Conservation (phyloP, 75 land plant genomes). For the Pinus tabuliformis region DNA sequence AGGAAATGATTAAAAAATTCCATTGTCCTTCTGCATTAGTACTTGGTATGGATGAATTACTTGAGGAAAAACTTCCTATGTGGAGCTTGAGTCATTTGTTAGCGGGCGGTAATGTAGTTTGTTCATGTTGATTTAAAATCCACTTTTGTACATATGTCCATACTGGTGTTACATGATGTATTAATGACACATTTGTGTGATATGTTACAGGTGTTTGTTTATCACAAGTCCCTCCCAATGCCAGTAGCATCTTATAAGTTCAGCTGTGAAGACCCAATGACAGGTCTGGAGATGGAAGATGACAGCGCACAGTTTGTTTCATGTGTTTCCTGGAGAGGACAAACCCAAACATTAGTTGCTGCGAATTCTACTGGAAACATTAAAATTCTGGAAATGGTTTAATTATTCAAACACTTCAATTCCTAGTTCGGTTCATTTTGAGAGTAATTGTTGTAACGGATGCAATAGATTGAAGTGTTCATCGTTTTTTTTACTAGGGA, state of each 20-base stretch:
- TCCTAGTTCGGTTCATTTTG: too few species aligned
- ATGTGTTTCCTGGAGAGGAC: conserved; percentile 59
- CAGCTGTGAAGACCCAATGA: conserved; percentile 35
- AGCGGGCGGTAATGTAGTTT: too few species aligned
- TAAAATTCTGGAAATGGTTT: conserved; percentile 53
- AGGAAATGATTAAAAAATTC: too few species aligned
- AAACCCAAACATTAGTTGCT: conserved; percentile 47
- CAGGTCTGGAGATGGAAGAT: conserved; percentile 52
- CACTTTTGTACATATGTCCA: neutral
- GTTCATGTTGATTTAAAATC: too few species aligned
- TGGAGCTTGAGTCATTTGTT: too few species aligned
- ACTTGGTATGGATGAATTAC: too few species aligned
- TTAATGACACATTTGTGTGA: neutral
- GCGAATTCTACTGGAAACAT: conserved; percentile 59
- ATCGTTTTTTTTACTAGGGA: too few species aligned
- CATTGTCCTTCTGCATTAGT: too few species aligned
- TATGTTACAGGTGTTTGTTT: conserved; percentile 55
- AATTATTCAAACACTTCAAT: neutral
- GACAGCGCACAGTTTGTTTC: conserved; percentile 57
- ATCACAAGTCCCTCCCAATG: conserved; percentile 80
- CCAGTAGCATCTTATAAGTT: conserved; percentile 71
- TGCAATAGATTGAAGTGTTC: too few species aligned
- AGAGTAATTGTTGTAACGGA: too few species aligned
- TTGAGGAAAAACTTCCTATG: too few species aligned
- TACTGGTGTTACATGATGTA: neutral